Evolutionary conservation across 371 early-diverging fungal genomes (phyloP), one percentile per base, ranked within the genome.

Genomic region (Coemansia sp.): DNA sequence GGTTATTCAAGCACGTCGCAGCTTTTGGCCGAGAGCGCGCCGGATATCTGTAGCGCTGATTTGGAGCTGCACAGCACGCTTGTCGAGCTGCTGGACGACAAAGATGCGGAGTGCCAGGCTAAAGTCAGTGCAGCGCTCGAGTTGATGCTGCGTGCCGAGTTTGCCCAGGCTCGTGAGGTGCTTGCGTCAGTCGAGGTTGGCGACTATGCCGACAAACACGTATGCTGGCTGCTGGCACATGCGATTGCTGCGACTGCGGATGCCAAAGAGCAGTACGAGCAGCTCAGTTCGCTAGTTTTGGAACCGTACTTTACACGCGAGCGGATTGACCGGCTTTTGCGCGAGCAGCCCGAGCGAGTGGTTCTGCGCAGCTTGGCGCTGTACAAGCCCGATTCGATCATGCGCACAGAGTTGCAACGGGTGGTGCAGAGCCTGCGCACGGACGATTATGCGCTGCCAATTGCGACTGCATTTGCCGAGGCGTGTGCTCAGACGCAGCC

Each of bases 31-130:
- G 41, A 30, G 30, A 65, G 72, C 32, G 59, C 61, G 20, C 11
- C 62, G 5, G 71, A 70, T 31, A 62, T 74, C 6, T 39, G 70
- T 14, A 51, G 43, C 55, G 42, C 65, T 11, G 71, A 70, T 10
- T 52, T 62, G 2, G 61, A 55, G 9, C 36, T 70, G 38, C 35
- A 58, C 11, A 40, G 52, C 8, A 20, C 38, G 10, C 14, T 58
- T 34, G 13, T 32, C 16, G 36, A 43, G 16, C 31, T 52, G 20
- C n/a, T 53, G 13, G 40, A 4, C 11, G 30, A 39, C 11, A 26
- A 55, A 13, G 41, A 41, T 2, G 10, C 30, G 5, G n/a, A 42
- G 16, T 53, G 16, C 55, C 56, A 42, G 52, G 16, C 65, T 30
- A 54, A 50, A 14, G 41, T 49, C 2, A 51, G 57, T 4, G 55